These are phyloP conservation scores for Trichomonascus vanleenenianus DNA, from an alignment of 805 yeast genomes.

Conservation along the genomic window DNA sequence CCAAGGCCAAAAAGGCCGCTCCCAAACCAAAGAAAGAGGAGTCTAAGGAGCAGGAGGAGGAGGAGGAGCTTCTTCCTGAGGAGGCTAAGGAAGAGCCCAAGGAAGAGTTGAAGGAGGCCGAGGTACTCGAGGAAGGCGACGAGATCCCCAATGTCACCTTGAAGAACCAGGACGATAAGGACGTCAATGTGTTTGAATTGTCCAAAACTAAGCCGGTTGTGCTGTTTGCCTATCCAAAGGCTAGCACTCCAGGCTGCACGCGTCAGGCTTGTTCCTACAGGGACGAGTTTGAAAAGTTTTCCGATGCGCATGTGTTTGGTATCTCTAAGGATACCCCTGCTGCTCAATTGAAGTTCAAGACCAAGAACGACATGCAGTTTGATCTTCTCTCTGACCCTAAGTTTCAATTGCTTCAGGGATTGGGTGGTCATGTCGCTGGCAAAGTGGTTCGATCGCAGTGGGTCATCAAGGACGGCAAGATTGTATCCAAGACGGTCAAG, in stretches of 20 bases:
- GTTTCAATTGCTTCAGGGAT: constrained; percentile 53
- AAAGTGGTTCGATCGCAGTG: constrained; percentile 89
- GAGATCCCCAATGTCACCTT: constrained; percentile 56
- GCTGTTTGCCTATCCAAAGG: constrained; percentile 73
- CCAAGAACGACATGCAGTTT: constrained; percentile 66
- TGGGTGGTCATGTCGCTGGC: constrained; percentile 57
- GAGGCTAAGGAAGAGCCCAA: constrained; percentile 15
- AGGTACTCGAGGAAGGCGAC: constrained; percentile 46
- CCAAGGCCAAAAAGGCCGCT: constrained; percentile 7
- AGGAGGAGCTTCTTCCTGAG: constrained; percentile 15
- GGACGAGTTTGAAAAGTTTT: constrained; percentile 49
- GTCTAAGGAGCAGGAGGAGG: constrained; percentile 15
- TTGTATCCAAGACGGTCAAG: constrained; percentile 39
- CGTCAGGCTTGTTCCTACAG: constrained; percentile 89
- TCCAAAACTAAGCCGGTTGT: constrained; percentile 37
- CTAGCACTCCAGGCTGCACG: constrained; percentile 95
- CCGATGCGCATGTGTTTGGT: constrained; percentile 60
- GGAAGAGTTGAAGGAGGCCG: constrained; percentile 5
- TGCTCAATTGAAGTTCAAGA: constrained; percentile 68
- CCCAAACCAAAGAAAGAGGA: not conserved
- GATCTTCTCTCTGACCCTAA: constrained; percentile 71
- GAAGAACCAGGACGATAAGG: constrained; percentile 61
- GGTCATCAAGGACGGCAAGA: constrained; percentile 73
- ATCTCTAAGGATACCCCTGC: constrained; percentile 74
- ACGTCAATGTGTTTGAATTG: constrained; percentile 40